A percentile compares a stretch with the other conserved stretches of the same genome.
These are phyloP conservation scores for Cercospora sp. DNA, from an alignment of 2,329 filamentous ascomycete species.

Conservation along the genomic window DNA sequence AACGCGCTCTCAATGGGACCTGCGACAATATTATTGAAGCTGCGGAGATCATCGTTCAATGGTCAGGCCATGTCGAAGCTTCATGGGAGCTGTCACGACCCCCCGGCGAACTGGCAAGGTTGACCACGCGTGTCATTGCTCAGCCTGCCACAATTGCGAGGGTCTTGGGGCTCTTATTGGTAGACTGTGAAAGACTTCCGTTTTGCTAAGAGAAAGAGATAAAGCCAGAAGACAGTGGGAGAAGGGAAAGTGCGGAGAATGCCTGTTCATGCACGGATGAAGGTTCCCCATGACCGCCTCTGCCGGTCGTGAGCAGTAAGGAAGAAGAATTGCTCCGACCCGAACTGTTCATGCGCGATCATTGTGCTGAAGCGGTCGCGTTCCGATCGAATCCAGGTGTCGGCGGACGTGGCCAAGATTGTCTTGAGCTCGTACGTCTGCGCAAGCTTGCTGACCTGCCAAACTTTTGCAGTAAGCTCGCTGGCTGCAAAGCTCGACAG, in stretches of 20 bases:
- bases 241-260: slow-evolving; percentile 21
- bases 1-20: not conserved
- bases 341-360: not conserved
- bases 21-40: not conserved
- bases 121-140: not conserved
- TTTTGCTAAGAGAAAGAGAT: slow-evolving; percentile 11
- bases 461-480: not conserved
- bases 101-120: slow-evolving; percentile 10
- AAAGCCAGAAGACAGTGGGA: slow-evolving; percentile 9
- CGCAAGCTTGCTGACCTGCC: not conserved
- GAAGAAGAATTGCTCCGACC: not conserved
- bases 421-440: not conserved
- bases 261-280: slow-evolving; percentile 12
- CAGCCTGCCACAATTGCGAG: not conserved
- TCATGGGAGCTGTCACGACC: not conserved
- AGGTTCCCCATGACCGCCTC: not conserved
- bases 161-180: slow-evolving; percentile 2
- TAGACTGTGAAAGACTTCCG: not conserved
- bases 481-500: not conserved
- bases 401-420: not conserved
- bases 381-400: not conserved
- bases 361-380: not conserved
- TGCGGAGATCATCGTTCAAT: slow-evolving; percentile 8
- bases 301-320: not conserved
- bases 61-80: slow-evolving; percentile 15